A percentile compares a stretch with the other conserved stretches of the same genome.
phyloP scores from a whole-genome alignment of 2,329 filamentous ascomycete species.

The Epichloe gansuensis region DNA sequence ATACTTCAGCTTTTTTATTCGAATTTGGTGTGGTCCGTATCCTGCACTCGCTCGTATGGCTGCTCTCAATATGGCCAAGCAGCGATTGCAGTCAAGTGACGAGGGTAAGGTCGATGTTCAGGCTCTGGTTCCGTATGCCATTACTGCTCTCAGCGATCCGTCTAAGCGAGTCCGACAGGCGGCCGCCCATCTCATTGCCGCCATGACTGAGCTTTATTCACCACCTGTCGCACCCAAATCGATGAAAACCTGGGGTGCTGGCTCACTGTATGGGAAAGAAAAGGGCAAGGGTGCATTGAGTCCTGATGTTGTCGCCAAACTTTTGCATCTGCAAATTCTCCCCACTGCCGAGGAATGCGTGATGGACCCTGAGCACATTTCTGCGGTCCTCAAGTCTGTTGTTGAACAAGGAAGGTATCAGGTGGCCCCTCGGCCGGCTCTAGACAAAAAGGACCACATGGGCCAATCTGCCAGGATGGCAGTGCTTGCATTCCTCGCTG shows the following conservation, averaged over 20 bases:
- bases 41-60: constrained; percentile 55
- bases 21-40: constrained; percentile 60
- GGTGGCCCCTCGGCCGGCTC: constrained; percentile 17
- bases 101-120: constrained; percentile 54
- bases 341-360: constrained; percentile 76
- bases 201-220: constrained; percentile 38
- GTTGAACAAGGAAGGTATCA: constrained; percentile 29
- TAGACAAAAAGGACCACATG: constrained; percentile 41
- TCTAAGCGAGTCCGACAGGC: constrained; percentile 65
- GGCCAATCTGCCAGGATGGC: constrained; percentile 49
- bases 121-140: constrained; percentile 65
- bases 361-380: constrained; percentile 61
- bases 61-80: constrained; percentile 53
- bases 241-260: constrained; percentile 44
- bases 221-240: constrained; percentile 24
- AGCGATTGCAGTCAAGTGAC: constrained; percentile 38
- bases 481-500: constrained; percentile 59
- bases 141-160: constrained; percentile 62
- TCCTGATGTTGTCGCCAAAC: constrained; percentile 40
- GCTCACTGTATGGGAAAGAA: constrained; percentile 48
- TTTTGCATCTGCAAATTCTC: constrained; percentile 55
- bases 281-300: constrained; percentile 40
- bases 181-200: constrained; percentile 52
- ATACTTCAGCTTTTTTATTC: constrained; percentile 63
- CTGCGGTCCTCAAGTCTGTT: constrained; percentile 39